These are phyloP conservation scores for Trichophyton rubrum DNA, from an alignment of 2,329 filamentous ascomycete genomes.

Conservation along the genomic window DNA sequence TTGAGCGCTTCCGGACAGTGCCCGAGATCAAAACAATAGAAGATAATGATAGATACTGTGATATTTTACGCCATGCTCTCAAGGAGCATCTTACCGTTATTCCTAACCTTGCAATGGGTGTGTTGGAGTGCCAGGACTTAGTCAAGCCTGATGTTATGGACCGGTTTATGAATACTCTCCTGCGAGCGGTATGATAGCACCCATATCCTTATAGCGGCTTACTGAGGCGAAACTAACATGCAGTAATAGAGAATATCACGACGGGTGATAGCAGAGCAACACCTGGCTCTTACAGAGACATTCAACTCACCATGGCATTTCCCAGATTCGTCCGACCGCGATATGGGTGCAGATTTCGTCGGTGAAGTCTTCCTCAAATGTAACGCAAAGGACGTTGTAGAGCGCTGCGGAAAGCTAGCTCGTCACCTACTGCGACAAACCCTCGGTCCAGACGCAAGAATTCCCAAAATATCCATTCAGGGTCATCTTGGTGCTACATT, in stretches of 20 bases:
- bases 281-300: conserved; percentile 86
- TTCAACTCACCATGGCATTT: conserved; percentile 87
- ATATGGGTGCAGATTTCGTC: conserved; percentile 67
- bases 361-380: conserved; percentile 93
- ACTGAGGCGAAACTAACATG: background rate
- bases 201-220: background rate
- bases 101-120: conserved; percentile 84
- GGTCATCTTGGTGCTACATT: conserved; percentile 85
- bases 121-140: conserved; percentile 74
- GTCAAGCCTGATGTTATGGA: conserved; percentile 75
- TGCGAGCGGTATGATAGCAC: conserved; percentile 57
- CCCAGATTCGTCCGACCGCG: conserved; percentile 58
- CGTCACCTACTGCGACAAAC: conserved; percentile 60
- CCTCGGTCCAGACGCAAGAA: conserved; percentile 55
- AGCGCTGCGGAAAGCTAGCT: conserved; percentile 66
- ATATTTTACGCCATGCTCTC: conserved; percentile 64
- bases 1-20: conserved; percentile 75
- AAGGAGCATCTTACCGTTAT: conserved; percentile 87
- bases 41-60: conserved; percentile 81
- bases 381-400: conserved; percentile 77
- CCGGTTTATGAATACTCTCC: conserved; percentile 85
- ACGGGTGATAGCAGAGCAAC: conserved; percentile 93
- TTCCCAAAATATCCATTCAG: conserved; percentile 71
- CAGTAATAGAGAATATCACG: conserved; percentile 67
- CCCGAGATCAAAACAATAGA: conserved; percentile 73